Evolutionary conservation across 108 stramenopile genomes (phyloP).

Genomic region (Stephanodiscus minutulus): DNA sequence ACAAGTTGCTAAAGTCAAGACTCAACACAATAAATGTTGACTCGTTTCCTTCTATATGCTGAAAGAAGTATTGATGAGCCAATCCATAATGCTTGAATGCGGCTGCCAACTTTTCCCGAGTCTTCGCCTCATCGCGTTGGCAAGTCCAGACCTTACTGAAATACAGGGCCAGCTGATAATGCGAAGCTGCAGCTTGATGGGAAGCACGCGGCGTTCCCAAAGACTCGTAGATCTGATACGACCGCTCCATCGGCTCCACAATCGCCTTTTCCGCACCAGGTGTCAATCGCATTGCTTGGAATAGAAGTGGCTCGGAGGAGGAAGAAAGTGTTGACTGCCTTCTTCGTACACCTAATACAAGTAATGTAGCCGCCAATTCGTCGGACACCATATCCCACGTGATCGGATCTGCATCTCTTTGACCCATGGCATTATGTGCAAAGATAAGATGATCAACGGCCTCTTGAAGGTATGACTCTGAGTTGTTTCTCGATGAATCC

Average conservation of each 20-base stretch:
- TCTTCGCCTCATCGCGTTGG: slow-evolving; percentile 77
- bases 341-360: slow-evolving; percentile 81
- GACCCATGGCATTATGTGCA: slow-evolving; percentile 72
- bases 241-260: slow-evolving; percentile 79
- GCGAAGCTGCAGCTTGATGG: slow-evolving; percentile 83
- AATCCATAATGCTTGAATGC: slow-evolving; percentile 71
- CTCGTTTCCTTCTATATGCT: slow-evolving; percentile 61
- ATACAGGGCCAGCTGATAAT: slow-evolving; percentile 84
- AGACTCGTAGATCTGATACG: slow-evolving; percentile 72
- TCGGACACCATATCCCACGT: slow-evolving; percentile 89
- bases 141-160: slow-evolving; percentile 83
- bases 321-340: slow-evolving; percentile 64
- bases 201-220: slow-evolving; percentile 52
- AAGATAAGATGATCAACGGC: slow-evolving; percentile 73
- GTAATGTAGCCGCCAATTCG: slow-evolving; percentile 78
- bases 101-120: slow-evolving; percentile 74
- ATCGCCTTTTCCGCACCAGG: slow-evolving; percentile 79
- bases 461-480: slow-evolving; percentile 76
- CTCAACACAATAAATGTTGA: slow-evolving; percentile 78
- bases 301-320: slow-evolving; percentile 53
- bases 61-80: slow-evolving; percentile 71
- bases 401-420: slow-evolving; percentile 67
- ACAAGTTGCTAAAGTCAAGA: slow-evolving; percentile 76
- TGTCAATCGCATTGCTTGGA: slow-evolving; percentile 57
- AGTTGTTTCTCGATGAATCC: slow-evolving; percentile 44